Conservation (phyloP, 2,329 filamentous ascomycete species). For the Xylaria sp. region DNA sequence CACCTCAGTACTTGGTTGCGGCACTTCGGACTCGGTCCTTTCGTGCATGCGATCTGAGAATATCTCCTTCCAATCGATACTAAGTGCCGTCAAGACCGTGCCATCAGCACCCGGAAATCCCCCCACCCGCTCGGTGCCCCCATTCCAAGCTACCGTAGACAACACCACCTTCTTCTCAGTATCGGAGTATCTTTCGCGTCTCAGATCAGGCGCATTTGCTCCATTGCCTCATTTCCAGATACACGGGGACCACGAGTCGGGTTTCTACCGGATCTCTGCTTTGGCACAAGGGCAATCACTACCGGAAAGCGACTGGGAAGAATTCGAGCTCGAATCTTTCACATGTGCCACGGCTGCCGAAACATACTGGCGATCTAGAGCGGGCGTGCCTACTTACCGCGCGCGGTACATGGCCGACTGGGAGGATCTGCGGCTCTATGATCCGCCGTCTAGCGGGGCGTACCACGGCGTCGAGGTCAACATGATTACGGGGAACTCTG, state of each 20-base stretch:
- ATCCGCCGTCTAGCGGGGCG: conserved; percentile 26
- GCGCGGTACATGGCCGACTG: conserved; percentile 29
- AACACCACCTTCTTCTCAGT: conserved; percentile 19
- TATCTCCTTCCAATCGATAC: conserved; percentile 29
- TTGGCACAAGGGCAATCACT: conserved; percentile 25
- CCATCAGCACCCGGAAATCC: conserved; percentile 17
- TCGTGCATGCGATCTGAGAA: conserved; percentile 32
- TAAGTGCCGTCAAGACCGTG: conserved; percentile 21
- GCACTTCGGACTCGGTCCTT: conserved; percentile 21
- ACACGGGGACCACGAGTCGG: conserved; percentile 29
- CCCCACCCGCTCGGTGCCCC: conserved; percentile 27
- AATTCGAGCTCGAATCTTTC: conserved; percentile 30
- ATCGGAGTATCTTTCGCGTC: conserved; percentile 25
- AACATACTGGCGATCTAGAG: conserved; percentile 22
- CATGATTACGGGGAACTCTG: conserved; percentile 30
- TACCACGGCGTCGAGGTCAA: conserved; percentile 33
- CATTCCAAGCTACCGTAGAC: conserved; percentile 29
- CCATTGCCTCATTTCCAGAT: conserved; percentile 26
- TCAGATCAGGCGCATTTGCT: conserved; percentile 15
- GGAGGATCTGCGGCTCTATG: conserved; percentile 26
- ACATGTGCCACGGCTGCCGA: conserved; percentile 28
- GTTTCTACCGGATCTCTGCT: conserved; percentile 31
- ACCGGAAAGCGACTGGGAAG: conserved; percentile 25
- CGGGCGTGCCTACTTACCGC: conserved; percentile 16
- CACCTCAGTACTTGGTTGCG: conserved; percentile 24